phyloP scores from a whole-genome alignment of 768 basidiomycete genomes.

The Tricholoma sp. region DNA sequence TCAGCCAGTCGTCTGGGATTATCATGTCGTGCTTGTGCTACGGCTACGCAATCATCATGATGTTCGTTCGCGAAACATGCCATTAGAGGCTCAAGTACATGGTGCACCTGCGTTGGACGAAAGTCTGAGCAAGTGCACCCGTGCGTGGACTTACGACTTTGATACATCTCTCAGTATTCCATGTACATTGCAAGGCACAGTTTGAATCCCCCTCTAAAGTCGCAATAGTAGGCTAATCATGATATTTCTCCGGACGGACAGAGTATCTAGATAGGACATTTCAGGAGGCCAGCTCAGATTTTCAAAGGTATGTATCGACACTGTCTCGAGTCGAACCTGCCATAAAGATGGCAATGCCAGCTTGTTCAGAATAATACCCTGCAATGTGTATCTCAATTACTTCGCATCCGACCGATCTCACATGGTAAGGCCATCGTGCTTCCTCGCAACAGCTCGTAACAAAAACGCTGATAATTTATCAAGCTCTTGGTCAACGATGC shows the following conservation, averaged over 20 bases:
- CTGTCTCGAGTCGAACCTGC: background rate
- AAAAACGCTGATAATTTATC: background rate
- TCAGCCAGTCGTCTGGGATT: constrained; percentile 62
- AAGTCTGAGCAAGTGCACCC: background rate
- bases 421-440: constrained; percentile 45
- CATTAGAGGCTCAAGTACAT: background rate
- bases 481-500: constrained; percentile 5
- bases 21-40: constrained; percentile 63
- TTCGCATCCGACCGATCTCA: constrained; percentile 77
- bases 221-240: background rate
- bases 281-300: constrained; percentile 28
- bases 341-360: constrained; percentile 26
- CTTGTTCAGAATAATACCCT: constrained; percentile 57
- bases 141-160: constrained; percentile 70
- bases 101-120: background rate
- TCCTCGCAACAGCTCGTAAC: background rate
- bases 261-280: constrained; percentile 47
- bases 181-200: constrained; percentile 44
- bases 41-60: constrained; percentile 28
- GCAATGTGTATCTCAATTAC: constrained; percentile 42
- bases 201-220: background rate
- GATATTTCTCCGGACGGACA: constrained; percentile 16
- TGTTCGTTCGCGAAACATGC: constrained; percentile 1
- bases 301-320: constrained; percentile 40
- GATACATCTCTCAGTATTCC: constrained; percentile 52